Base-by-base conservation (phyloP, 192 early-diverging fungal species). In the Backusella sp. region DNA sequence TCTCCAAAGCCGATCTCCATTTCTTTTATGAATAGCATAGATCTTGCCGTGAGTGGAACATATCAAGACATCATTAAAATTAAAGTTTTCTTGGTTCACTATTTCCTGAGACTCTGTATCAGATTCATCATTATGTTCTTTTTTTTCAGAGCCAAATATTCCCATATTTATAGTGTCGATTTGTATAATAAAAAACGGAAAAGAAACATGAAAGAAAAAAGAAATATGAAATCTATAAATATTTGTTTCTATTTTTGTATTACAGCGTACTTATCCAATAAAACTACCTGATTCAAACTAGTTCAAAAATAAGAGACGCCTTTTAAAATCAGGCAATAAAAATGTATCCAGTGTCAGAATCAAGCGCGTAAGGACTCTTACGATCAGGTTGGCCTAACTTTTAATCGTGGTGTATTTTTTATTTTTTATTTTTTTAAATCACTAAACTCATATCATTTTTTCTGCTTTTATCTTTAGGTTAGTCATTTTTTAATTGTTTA, bases 31-130 rank as follows among this genome's bases (percentile, higher is more conserved):
- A 9, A 80, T 52, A 41, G 69, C 74, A 49, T 76, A 80, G 0
- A 80, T 49, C 12, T 70, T 42, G 12, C 78, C 74, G 32, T 80
- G 78, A 6, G 78, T 76, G n/a, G 74, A 44, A 30, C 74, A 75
- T 8, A 76, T 23, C 17, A 80, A 32, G 3, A 80, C 32, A 23
- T 80, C 70, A 26, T 75, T 41, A 19, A 67, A 19, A 32, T 59
- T 65, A 37, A 70, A 76, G 8, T 68, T 12, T 44, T 67, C n/a
- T 14, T 23, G 19, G 37, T 26, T 53, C 14, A 56, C 5, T 7
- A 52, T 21, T 37, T 41, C 59, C 19, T 34, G 65, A 15, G 32
- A 36, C 4, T 34, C 34, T 15, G 21, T 5, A 23, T 74, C 73
- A n/a, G 30, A 34, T 21, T 74, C 73, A 68, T 68, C 34, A 4